Evolutionary conservation across 1,139 yeast genomes (phyloP), one percentile per base, ranked within the genome.

Genomic region (Hansenula lynferdii): DNA sequence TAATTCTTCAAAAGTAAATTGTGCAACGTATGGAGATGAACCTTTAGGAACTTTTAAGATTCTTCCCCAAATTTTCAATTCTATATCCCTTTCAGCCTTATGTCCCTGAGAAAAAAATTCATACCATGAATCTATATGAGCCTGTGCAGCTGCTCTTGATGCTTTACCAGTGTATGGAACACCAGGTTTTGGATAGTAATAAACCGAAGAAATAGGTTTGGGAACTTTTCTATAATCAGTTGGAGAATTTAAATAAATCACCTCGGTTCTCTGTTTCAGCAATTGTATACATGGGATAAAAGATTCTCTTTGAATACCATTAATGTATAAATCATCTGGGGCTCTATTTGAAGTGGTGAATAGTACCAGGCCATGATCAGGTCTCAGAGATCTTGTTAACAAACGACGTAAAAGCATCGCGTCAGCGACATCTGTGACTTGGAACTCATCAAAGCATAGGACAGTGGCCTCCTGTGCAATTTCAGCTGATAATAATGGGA

Each of bases 391-490:
- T 22, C 75, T 70, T 57, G 80, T 74, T 37, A 89, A 58, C 31
- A 90, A 64, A 38, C 96, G 70, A 45, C 98, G 74, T 35, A 92
- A 68, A 30, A 92, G 70, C 98, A 92, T 92, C 3, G 98, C 98
- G 62, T 92, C 98, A 1, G 97, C 98, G 26, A 92, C 97, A 60
- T 92, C 98, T 1, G 96, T 86, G 32, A 92, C 97, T 60, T 85
- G 95, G 56, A 90, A 89, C 64, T 92, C 98, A 62, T 92, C 98
- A 60, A 92, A 87, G 60, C 98, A 92, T 42, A 92, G 63, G 1
- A 92, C 79, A 2, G 94, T 81, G 3, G 94, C 75, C 36, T 72
- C 69, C 44, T 72, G 73, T 3, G 97, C 86, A 44, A 92, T 78
- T 53, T 86, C 95, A 42, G 81, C 77, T 0, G 97, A 97, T 32